These are phyloP conservation scores for Thelephora terrestris DNA, from an alignment of 1,284 basidiomycete species.

Conservation along the genomic window DNA sequence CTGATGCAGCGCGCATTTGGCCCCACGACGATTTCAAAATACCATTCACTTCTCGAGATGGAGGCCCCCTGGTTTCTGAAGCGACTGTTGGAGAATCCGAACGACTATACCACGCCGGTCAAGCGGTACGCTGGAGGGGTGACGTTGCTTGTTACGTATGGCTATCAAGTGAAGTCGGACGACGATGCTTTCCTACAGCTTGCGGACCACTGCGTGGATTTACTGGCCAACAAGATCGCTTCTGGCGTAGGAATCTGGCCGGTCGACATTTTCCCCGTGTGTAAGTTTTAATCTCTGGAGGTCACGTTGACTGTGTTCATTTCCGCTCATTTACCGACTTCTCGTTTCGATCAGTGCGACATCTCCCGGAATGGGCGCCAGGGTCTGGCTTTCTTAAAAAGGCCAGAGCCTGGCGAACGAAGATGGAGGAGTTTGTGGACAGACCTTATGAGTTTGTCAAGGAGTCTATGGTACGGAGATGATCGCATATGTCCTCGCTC, in stretches of 20 bases:
- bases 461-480: constrained; percentile 38
- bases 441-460: constrained; percentile 51
- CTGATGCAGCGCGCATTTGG: constrained; percentile 57
- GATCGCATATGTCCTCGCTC: neutral
- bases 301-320: neutral
- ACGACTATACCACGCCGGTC: constrained; percentile 21
- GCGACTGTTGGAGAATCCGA: constrained; percentile 21
- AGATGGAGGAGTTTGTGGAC: constrained; percentile 59
- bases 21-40: constrained; percentile 37
- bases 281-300: constrained; percentile 18
- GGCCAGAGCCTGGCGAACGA: constrained; percentile 51
- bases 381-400: constrained; percentile 31
- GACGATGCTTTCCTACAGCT: constrained; percentile 47
- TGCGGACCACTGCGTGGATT: constrained; percentile 49
- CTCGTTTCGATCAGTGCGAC: constrained; percentile 15
- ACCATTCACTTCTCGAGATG: constrained; percentile 46
- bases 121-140: constrained; percentile 46
- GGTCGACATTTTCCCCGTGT: constrained; percentile 48
- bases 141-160: constrained; percentile 54
- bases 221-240: constrained; percentile 52
- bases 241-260: constrained; percentile 59
- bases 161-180: constrained; percentile 42
- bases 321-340: neutral
- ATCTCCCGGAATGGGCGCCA: constrained; percentile 25
- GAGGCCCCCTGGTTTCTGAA: constrained; percentile 30